A percentile compares a stretch with the other conserved stretches of the same genome.
Evolutionary conservation across 2,329 filamentous ascomycete species (phyloP).

Genomic region (Neofusicoccum sp.): DNA sequence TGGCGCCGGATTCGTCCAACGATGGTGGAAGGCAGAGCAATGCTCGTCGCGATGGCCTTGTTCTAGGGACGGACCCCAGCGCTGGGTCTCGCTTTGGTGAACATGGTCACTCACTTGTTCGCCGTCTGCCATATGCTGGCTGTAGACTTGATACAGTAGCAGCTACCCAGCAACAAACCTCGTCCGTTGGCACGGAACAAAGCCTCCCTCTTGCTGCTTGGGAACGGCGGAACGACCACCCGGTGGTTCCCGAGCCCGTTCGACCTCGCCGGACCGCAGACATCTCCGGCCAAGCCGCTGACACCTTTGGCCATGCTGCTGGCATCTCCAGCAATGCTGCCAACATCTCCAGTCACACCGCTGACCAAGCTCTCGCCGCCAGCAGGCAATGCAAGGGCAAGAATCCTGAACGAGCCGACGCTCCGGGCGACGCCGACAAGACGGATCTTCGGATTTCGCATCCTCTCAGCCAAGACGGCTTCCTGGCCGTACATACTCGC

Average conservation of each 20-base stretch:
- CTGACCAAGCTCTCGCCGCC: not conserved
- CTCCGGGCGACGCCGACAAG: too few relatives aligned
- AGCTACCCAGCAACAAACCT: not conserved
- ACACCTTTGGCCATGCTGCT: too few relatives aligned
- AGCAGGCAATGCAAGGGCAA: not conserved
- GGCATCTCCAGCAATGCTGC: too few relatives aligned
- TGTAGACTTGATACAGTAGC: not conserved
- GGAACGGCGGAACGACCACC: too few relatives aligned
- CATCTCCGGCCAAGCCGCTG: too few relatives aligned
- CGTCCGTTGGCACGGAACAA: not conserved
- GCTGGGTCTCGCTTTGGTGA: conserved; percentile 7
- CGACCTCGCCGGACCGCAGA: too few relatives aligned
- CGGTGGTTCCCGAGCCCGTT: too few relatives aligned
- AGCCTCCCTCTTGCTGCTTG: too few relatives aligned
- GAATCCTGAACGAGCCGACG: not conserved
- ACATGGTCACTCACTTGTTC: not conserved
- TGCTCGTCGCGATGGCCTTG: not conserved
- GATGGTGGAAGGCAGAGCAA: not conserved
- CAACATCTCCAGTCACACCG: not conserved
- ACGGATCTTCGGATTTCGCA: not conserved
- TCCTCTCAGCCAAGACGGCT: not conserved
- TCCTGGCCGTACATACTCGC: not conserved
- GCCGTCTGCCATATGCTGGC: not conserved
- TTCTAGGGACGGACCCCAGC: not conserved
- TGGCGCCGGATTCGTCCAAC: not conserved